Base-by-base conservation (phyloP, 2,329 filamentous ascomycete species). In the Coleophoma cylindrospora region DNA sequence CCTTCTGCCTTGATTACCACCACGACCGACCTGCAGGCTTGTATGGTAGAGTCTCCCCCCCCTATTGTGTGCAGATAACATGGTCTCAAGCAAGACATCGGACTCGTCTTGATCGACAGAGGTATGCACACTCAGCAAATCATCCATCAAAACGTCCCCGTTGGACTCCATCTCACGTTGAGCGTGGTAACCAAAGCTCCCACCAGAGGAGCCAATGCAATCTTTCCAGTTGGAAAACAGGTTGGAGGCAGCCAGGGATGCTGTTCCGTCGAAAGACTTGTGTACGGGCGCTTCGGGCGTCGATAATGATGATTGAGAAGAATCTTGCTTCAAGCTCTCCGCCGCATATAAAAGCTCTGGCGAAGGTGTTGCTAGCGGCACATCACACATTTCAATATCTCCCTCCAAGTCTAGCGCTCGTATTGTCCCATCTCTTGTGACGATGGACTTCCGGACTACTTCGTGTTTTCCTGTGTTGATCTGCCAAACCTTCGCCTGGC, bases 401-500 rank as follows among this genome's bases (percentile, higher is more conserved):
- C 51, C 51, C 13, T 54, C 52, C 22, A 21, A 40, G 41, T 54
- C 51, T 33, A 15, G 44, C n/a, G 59, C 49, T 27, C 61, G 54
- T 34, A 65, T 47, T 5, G 62, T 63, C 4, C 64, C 64, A 54
- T 66, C 64, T 49, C 61, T 51, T 21, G 59, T 47, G 14, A 65
- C 57, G 17, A 48, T 54, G 13, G 48, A 27, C n/a, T 46, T 50
- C 34, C 45, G 43, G 8, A 52, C 17, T n/a, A 19, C 33, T 21
- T 52, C 50, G 15, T 48, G 14, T 15, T 47, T 45, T 9, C 58
- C 62, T 51, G 52, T 63, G 12, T 71, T 68, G 5, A 80, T 60
- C 47, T 74, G 70, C 67, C 76, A 78, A 7, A 71, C 68, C 6
- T 63, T 69, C 3, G 73, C 74, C 51, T 69, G 62, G 0, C 74